A percentile compares a stretch with the other conserved stretches of the same genome.
phyloP scores from a whole-genome alignment of 75 land plant species.

The Azolla pinnata region DNA sequence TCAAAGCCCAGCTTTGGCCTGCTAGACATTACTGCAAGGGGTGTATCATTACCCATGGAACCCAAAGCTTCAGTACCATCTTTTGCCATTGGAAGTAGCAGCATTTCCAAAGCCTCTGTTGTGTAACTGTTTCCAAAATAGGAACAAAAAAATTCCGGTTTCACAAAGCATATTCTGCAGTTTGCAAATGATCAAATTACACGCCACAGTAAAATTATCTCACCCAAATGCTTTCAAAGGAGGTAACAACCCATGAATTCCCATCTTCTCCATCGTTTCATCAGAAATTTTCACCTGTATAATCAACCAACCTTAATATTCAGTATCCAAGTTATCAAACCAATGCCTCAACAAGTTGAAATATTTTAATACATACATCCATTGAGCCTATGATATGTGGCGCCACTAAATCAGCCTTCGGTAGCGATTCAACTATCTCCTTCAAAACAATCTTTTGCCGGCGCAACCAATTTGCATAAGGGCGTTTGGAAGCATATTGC shows the following conservation, averaged over 20 bases:
- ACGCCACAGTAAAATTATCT: neutral
- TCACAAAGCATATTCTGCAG: neutral
- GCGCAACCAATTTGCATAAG: slow-evolving; percentile 88
- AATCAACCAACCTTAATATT: no score
- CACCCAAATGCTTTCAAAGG: slow-evolving; percentile 98
- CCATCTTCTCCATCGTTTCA: slow-evolving; percentile 72
- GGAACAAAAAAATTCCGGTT: neutral
- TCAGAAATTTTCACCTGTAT: slow-evolving; percentile 47
- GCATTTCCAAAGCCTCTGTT: slow-evolving; percentile 86
- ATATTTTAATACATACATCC: slow-evolving; percentile 27
- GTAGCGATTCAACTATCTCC: slow-evolving; percentile 69
- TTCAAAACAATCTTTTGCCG: slow-evolving; percentile 72
- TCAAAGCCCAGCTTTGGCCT: slow-evolving; percentile 85
- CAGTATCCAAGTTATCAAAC: no score
- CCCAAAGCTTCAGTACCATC: slow-evolving; percentile 95
- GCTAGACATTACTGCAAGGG: slow-evolving; percentile 90
- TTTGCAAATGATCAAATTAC: neutral
- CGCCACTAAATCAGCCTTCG: slow-evolving; percentile 40
- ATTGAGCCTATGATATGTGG: slow-evolving; percentile 54
- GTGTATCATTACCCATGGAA: slow-evolving; percentile 98
- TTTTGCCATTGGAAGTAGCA: slow-evolving; percentile 95
- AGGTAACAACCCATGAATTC: slow-evolving; percentile 71
- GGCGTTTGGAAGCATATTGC: slow-evolving; percentile 59
- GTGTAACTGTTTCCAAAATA: slow-evolving; percentile 76
- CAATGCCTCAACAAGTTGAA: neutral